Conservation (phyloP, 169 alveolate genomes). For the Prorocentrum cordatum region DNA sequence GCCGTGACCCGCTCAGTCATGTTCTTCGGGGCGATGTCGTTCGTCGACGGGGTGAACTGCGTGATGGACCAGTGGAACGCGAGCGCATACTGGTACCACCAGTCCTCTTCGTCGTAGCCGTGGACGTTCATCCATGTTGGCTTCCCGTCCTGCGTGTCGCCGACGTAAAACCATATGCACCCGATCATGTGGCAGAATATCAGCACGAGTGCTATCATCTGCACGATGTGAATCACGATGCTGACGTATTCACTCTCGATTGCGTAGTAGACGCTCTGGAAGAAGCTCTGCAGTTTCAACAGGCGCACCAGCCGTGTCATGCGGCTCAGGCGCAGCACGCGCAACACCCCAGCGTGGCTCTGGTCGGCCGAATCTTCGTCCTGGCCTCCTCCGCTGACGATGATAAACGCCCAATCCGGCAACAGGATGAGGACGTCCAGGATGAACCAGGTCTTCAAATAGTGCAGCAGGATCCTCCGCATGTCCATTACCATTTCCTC, state of each 20-base stretch:
- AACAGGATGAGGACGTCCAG: background rate
- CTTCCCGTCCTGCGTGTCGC: too few species aligned
- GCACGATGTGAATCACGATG: background rate
- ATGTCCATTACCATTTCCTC: background rate
- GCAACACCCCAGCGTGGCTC: background rate
- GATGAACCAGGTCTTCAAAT: background rate
- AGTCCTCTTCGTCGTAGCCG: too few species aligned
- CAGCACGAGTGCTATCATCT: too few species aligned
- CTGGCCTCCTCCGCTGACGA: background rate
- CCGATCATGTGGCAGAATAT: too few species aligned
- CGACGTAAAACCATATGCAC: too few species aligned
- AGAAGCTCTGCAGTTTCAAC: background rate
- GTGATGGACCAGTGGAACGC: background rate
- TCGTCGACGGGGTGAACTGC: background rate
- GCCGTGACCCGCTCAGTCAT: background rate
- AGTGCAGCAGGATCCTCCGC: background rate
- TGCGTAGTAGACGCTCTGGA: background rate
- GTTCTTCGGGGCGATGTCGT: background rate
- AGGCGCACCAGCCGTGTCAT: background rate
- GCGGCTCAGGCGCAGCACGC: background rate
- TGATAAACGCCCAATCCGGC: background rate
- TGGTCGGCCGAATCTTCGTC: background rate
- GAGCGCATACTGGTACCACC: background rate
- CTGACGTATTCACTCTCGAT: background rate
- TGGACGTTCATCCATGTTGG: too few species aligned